Base-by-base conservation (phyloP, 2,329 filamentous ascomycete genomes). In the Geosmithia flava region DNA sequence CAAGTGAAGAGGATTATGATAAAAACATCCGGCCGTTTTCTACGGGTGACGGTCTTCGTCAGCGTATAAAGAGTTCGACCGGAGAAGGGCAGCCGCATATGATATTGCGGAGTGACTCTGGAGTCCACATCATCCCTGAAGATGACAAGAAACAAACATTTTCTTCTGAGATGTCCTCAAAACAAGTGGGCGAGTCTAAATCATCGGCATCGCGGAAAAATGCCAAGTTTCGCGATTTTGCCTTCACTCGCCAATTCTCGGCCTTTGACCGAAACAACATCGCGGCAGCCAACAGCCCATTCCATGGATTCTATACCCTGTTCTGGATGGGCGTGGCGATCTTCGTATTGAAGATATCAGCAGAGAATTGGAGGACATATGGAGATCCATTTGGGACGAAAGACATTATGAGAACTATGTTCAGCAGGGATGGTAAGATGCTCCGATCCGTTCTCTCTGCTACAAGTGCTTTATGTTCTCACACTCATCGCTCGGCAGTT, bases 301-400 rank as follows among this genome's bases (percentile, higher is more conserved):
- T 89, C 56, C 79, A 85, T 59, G 86, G 86, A 29, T 90, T 90
- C 66, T 89, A 86, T 57, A 85, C 81, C 0, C 68, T 91, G 0
- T 88, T 88, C 61, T 90, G 86, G 85, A 74, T 88, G 44, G 73
- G 74, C 8, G 79, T 87, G 52, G 73, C 75, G 7, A 60, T 89
- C 42, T 74, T 84, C 54, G 75, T 88, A 50, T 57, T 84, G 33
- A 80, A 80, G 58, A 79, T 86, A 45, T 81, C 75, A 0, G 76
- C 78, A 30, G 71, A 78, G 41, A 90, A 89, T 57, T 88, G 80
- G 72, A 72, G 72, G 51, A 68, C 69, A n/a, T 75, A 83, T 53
- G 85, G 85, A 33, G 85, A 73, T 49, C 72, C 81, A 1, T 70
- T 89, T 44, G 85, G 84, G 2, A 75, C 71, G 3, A 85, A 85